Percentiles rank a stretch among this genome's conserved stretches.
Conservation (phyloP, 1,139 yeast species). For the Kodamaea suecica region DNA sequence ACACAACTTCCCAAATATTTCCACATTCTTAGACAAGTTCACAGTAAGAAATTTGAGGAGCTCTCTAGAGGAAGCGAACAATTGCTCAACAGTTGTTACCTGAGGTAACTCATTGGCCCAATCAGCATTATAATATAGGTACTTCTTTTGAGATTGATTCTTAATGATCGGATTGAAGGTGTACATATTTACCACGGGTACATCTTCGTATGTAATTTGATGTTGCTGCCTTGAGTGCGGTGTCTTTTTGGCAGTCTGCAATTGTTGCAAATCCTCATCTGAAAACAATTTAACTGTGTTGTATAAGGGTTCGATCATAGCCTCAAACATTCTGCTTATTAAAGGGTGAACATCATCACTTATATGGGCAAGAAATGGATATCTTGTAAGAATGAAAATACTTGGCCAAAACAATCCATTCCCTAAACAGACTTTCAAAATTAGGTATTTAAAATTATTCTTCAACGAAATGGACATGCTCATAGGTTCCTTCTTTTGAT, state of each 20-base stretch:
- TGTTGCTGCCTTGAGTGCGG: slow-evolving; percentile 34
- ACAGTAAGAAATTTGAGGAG: slow-evolving; percentile 57
- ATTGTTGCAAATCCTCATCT: slow-evolving; percentile 18
- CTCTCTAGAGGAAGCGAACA: slow-evolving; percentile 46
- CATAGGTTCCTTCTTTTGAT: slow-evolving; percentile 6
- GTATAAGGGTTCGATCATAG: slow-evolving; percentile 53
- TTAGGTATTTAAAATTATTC: slow-evolving; percentile 30
- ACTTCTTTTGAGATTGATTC: slow-evolving; percentile 29
- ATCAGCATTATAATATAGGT: slow-evolving; percentile 48
- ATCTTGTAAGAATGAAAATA: slow-evolving; percentile 53
- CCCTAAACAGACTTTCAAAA: slow-evolving; percentile 54
- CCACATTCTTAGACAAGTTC: slow-evolving; percentile 47
- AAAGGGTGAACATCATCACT: slow-evolving; percentile 52
- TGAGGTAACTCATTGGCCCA: slow-evolving; percentile 48
- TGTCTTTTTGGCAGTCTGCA: slow-evolving; percentile 24
- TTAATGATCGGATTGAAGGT: slow-evolving; percentile 34
- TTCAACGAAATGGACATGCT: slow-evolving; percentile 5
- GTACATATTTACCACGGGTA: slow-evolving; percentile 16
- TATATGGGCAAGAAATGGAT: slow-evolving; percentile 61
- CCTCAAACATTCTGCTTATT: slow-evolving; percentile 49
- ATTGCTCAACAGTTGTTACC: slow-evolving; percentile 38
- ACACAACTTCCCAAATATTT: slow-evolving; percentile 57
- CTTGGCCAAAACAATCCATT: slow-evolving; percentile 68
- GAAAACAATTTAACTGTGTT: slow-evolving; percentile 16
- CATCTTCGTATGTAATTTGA: slow-evolving; percentile 29